Conservation (phyloP, 768 basidiomycete species). For the Amanita inopinata region DNA sequence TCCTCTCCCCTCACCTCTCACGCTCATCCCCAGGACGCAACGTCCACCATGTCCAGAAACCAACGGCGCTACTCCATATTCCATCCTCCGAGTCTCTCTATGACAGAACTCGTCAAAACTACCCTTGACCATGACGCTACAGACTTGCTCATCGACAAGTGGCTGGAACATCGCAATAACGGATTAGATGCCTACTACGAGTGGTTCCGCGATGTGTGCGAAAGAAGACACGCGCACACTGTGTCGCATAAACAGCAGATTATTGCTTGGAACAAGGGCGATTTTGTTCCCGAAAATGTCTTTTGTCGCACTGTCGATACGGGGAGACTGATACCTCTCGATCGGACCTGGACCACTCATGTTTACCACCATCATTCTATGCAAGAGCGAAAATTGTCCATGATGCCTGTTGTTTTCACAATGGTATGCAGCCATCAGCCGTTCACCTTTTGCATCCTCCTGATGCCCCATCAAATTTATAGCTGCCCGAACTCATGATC, state of each 20-base stretch:
- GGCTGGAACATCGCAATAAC: slow-evolving; percentile 61
- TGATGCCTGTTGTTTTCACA: slow-evolving; percentile 76
- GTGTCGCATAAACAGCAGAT: slow-evolving; percentile 36
- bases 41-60: slow-evolving; percentile 30
- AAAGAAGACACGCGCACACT: slow-evolving; percentile 45
- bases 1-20: not conserved
- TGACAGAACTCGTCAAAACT: slow-evolving; percentile 74
- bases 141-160: slow-evolving; percentile 74
- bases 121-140: slow-evolving; percentile 70
- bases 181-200: slow-evolving; percentile 64
- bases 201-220: slow-evolving; percentile 65
- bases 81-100: slow-evolving; percentile 54
- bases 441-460: slow-evolving; percentile 9
- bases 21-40: not conserved
- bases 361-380: slow-evolving; percentile 72
- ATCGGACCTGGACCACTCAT: slow-evolving; percentile 76
- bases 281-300: slow-evolving; percentile 70
- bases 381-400: slow-evolving; percentile 60
- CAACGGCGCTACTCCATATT: slow-evolving; percentile 52
- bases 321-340: slow-evolving; percentile 66
- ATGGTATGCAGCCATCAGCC: slow-evolving; percentile 39
- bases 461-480: slow-evolving; percentile 6
- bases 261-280: slow-evolving; percentile 58
- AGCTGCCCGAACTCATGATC: slow-evolving; percentile 76
- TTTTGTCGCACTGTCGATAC: slow-evolving; percentile 76